Percentiles rank a stretch among this genome's conserved stretches.
Evolutionary conservation across 176 grass and related monocot genomes (phyloP).

Genomic region (Aechmea fasciata): DNA sequence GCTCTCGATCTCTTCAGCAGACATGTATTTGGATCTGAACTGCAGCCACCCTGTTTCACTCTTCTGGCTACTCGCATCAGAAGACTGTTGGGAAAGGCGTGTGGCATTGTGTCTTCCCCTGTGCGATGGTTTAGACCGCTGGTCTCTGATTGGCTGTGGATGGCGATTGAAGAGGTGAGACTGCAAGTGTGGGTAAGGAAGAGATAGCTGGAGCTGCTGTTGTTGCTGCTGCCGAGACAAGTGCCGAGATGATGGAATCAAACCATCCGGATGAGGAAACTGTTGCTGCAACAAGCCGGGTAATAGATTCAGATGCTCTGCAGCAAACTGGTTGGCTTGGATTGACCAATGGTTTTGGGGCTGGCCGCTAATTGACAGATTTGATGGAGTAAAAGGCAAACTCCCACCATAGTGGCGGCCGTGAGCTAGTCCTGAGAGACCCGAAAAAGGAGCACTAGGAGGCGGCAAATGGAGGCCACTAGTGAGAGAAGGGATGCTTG

Average conservation of each 20-base stretch:
- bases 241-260: neutral
- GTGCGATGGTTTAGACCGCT: constrained; percentile 17
- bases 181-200: constrained; percentile 4
- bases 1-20: constrained; percentile 34
- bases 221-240: constrained; percentile 19
- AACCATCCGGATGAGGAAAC: neutral
- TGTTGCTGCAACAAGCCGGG: constrained; percentile 12
- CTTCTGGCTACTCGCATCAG: neutral
- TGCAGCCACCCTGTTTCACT: constrained; percentile 12
- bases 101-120: constrained; percentile 18
- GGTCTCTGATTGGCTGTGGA: constrained; percentile 1
- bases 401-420: neutral
- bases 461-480: neutral
- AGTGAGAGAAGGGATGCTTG: constrained; percentile 20
- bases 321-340: constrained; percentile 2
- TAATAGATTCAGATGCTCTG: neutral
- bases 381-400: neutral
- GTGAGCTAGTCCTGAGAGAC: constrained; percentile 7
- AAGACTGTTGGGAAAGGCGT: constrained; percentile 12
- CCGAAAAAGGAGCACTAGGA: constrained; percentile 3
- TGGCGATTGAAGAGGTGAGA: constrained; percentile 8
- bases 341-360: neutral
- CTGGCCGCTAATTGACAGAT: neutral
- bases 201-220: constrained; percentile 6
- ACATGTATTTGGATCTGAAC: constrained; percentile 45